Base-by-base conservation (phyloP, 1,284 basidiomycete species). In the Heterobasidion irregulare region DNA sequence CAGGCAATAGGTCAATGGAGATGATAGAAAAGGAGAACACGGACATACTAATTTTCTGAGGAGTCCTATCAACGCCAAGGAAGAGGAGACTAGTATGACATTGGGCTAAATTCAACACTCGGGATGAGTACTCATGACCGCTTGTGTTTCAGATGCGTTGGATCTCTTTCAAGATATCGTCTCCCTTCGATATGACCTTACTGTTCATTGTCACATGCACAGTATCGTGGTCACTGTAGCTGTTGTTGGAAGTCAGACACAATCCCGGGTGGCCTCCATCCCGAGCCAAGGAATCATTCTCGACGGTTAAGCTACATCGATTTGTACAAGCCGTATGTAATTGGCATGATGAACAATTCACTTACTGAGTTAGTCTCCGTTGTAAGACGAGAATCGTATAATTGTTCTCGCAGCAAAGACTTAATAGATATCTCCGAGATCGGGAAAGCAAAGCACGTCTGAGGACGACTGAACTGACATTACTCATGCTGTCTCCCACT, bases 131-230 rank as follows among this genome's bases (percentile, higher is more conserved):
- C 69, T 48, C 56, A 84, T 86, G 86, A 89, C 58, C 75, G 73
- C 51, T 86, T 75, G 60, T 75, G 74, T 50, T 72, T 69, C 15
- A 84, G 85, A 47, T 67, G 50, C 2, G 72, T 59, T 48, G 89
- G 66, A 66, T 67, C 70, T 15, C 76, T 83, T 1, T 26, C 26
- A 26, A 26, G 26, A 76, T 82, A 62, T 88, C 75, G 57, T 89
- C 86, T 10, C 83, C 85, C 63, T 84, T 81, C 86, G 89, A 89
- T 33, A 88, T 75, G 26, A 85, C 83, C 46, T 75, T 76, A 33
- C 76, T 77, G 62, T 84, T 71, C 15, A 74, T 72, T 33, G 75
- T 73, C 15, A 84, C 76, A 64, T 74, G 86, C 6, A 74, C 75
- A 8, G 86, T 71, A 38, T 72, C 69, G 44, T 72, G 9, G 26